These are phyloP conservation scores for Cinnamomum micranthum DNA, from an alignment of 164 flowering plant genomes.

Conservation along the genomic window DNA sequence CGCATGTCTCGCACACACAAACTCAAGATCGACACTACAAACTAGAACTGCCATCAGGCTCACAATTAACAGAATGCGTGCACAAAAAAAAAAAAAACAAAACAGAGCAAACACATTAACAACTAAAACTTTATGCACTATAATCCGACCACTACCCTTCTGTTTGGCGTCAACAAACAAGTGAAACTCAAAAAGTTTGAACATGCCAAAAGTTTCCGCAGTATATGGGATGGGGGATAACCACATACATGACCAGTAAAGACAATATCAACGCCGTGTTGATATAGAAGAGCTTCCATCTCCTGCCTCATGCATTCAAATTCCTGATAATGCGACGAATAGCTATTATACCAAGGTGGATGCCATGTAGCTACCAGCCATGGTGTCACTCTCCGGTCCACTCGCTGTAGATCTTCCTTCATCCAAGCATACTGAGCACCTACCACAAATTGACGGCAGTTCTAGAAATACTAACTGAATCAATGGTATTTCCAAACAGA, in stretches of 20 bases:
- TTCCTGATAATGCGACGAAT: constrained; percentile 89
- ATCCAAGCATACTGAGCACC: constrained; percentile 87
- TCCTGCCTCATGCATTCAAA: constrained; percentile 95
- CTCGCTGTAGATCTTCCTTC: constrained; percentile 40
- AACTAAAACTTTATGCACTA: too few species aligned
- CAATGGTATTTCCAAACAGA: not conserved
- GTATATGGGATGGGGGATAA: not conserved
- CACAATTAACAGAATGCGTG: too few species aligned
- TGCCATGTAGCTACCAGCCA: constrained; percentile 97
- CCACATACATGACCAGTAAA: constrained; percentile 82
- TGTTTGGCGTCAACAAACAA: too few species aligned
- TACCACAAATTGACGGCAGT: constrained; percentile 8
- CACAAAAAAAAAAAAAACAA: too few species aligned
- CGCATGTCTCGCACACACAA: not conserved
- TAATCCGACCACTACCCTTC: too few species aligned
- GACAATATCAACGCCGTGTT: constrained; percentile 66
- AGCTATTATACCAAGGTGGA: constrained; percentile 95
- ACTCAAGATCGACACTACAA: too few species aligned
- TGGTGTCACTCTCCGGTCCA: constrained; percentile 63
- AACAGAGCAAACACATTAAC: too few species aligned
- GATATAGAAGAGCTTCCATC: constrained; percentile 74
- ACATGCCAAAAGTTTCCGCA: too few species aligned
- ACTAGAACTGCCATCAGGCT: too few species aligned
- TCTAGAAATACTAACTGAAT: not conserved
- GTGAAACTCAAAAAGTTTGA: too few species aligned